A percentile compares a stretch with the other conserved stretches of the same genome.
Evolutionary conservation across 2,329 filamentous ascomycete species (phyloP).

Genomic region (Alternaria ventricosa): DNA sequence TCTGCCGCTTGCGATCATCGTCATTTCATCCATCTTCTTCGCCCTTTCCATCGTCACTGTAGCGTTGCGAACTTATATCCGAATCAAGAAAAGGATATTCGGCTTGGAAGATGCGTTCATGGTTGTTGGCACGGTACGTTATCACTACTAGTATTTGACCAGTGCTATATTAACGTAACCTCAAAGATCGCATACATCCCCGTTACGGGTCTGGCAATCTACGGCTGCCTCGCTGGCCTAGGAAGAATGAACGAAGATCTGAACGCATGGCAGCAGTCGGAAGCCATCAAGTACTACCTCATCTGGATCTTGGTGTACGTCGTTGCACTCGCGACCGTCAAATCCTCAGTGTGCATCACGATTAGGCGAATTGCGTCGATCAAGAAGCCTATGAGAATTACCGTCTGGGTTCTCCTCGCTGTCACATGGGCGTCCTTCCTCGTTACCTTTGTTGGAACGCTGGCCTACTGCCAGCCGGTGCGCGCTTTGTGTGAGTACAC

Average conservation of each 20-base stretch:
- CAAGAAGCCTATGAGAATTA: conserved; percentile 20
- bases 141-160: no score
- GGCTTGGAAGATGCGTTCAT: conserved; percentile 28
- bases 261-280: conserved; percentile 25
- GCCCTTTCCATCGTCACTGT: conserved; percentile 22
- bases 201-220: background rate
- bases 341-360: conserved; percentile 34
- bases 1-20: conserved; percentile 26
- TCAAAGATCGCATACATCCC: background rate
- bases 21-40: conserved; percentile 21
- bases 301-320: conserved; percentile 36
- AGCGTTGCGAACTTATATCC: conserved; percentile 23
- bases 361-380: conserved; percentile 32
- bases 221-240: conserved; percentile 18
- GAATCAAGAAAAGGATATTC: conserved; percentile 21
- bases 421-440: conserved; percentile 30
- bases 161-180: background rate
- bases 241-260: conserved; percentile 26
- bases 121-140: conserved; percentile 15
- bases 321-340: conserved; percentile 28
- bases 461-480: conserved; percentile 27
- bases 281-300: conserved; percentile 33
- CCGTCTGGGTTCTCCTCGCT: conserved; percentile 20
- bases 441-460: conserved; percentile 29
- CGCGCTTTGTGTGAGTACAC: conserved; percentile 7